Evolutionary conservation across 306 rosid species (phyloP), one percentile per base, ranked within the genome.

Genomic region (Cicer judaicum): DNA sequence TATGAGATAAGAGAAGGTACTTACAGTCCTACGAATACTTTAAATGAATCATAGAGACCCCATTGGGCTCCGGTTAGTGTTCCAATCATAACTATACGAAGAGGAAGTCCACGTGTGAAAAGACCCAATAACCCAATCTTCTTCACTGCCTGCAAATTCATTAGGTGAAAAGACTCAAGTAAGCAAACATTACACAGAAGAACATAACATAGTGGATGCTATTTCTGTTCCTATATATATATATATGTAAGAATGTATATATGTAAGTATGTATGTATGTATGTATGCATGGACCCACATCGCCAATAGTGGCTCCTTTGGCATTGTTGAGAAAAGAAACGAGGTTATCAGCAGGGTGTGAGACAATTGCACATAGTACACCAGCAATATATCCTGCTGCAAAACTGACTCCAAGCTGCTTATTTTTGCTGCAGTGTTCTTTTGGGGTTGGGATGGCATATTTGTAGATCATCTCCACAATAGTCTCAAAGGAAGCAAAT

Each of bases 341-440:
- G 34, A 91, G 88, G 76, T 89, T 91, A 65, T 91, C 97, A 69
- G 97, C 97, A 24, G 97, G 93, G 85, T 91, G 93, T 7, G 93
- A 91, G 55, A 91, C 85, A 61, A 87, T 24, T 10, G 97, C 85
- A 74, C 93, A 91, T 0, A 91, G 84, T 44, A 91, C 75, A 18
- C 97, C 93, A 24, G 97, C 92, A 60, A 82, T 19, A 38, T 91
- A 91, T 68, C 97, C 97, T 43, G 88, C 85, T 0, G 82, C 89
- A 73, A 91, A 87, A 84, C 97, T 91, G 55, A 89, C 90, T 41
- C 93, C 93, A 10, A 91, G 93, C 87, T 91, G 97, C 54, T 62
- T 7, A 6, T 21, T 29, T n/a, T 56, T 79, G 90, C 90, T 91
- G 85, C 97, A 89, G 59, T 89, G 21, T 1, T 75, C 87, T 76